Base-by-base conservation (phyloP, 352 stramenopile species). In the Discostella stelligera region DNA sequence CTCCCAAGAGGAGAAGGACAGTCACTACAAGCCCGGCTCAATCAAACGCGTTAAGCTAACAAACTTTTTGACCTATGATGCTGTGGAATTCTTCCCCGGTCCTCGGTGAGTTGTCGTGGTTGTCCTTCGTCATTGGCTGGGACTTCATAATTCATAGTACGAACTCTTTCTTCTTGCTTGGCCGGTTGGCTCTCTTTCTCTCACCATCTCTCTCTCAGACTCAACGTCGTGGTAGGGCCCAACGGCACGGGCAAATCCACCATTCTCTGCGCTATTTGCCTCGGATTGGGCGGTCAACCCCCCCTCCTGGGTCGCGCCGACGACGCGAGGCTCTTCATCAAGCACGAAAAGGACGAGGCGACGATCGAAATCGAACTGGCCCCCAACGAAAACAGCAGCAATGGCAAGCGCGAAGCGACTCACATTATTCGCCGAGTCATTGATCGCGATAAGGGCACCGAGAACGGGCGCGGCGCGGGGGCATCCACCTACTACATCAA, bases 191-290 rank as follows among this genome's bases (percentile, higher is more conserved):
- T 54, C 48, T 3, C 37, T 54, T 78, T 14, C 23, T 37, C 23
- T 61, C 27, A 32, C 25, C 55, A n/a, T 50, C 30, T 62, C 41
- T 13, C 14, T 65, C 52, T 21, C 58, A 92, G 96, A 9, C 89
- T 99, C 8, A 99, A 99, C 79, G 91, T 99, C 59, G 96, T 99
- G 53, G 85, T 99, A 39, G 97, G 97, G 0, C 96, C 97, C 1
- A 99, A 99, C 71, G 97, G 97, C 44, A 98, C 95, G 0, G 90
- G 90, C 37, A 96, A 96, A 80, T 95, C 89, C 0, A 94, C 89
- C 4, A 98, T 99, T 74, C 93, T 99, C 27, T 98, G 96, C 82
- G 97, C 97, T 30, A 96, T 99, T 59, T 98, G 94, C 69, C 91
- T 99, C 44, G 97, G 96, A 3, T 87, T 99, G 13, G 97, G 95